These are phyloP conservation scores for Aspergillus homomorphus DNA, from an alignment of 495 filamentous ascomycete species.

Conservation along the genomic window DNA sequence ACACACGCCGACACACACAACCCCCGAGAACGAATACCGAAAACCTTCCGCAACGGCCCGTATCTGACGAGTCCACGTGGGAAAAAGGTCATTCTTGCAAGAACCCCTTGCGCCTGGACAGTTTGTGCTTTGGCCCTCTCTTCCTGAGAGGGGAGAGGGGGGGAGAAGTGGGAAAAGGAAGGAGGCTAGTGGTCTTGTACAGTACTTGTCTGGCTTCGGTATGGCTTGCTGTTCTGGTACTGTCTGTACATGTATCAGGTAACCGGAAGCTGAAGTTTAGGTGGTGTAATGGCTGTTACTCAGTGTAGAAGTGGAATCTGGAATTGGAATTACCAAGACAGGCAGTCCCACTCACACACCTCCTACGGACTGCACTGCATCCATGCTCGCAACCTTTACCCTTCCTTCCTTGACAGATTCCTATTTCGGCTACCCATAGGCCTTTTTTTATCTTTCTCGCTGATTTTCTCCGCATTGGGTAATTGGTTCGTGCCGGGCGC, in stretches of 20 bases:
- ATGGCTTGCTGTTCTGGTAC: not conserved
- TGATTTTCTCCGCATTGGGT: not conserved
- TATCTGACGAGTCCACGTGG: slow-evolving; percentile 25
- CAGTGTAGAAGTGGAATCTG: too few species aligned
- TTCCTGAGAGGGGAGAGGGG: not conserved
- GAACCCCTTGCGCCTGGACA: slow-evolving; percentile 16
- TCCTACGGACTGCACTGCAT: too few species aligned
- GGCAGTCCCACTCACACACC: too few species aligned
- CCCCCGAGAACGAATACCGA: slow-evolving; percentile 1
- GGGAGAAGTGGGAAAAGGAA: too few species aligned
- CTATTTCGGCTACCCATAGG: not conserved
- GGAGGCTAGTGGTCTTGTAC: not conserved
- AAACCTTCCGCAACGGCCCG: slow-evolving; percentile 17
- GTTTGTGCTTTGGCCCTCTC: slow-evolving; percentile 20
- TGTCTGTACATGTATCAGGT: too few species aligned
- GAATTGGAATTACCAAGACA: too few species aligned
- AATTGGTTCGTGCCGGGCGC: not conserved
- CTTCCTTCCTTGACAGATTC: not conserved
- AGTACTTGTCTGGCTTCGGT: not conserved
- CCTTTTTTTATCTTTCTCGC: not conserved
- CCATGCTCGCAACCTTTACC: too few species aligned
- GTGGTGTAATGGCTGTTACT: too few species aligned
- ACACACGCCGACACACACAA: too few species aligned
- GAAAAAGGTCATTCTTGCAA: slow-evolving; percentile 1
- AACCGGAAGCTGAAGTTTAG: too few species aligned